phyloP scores from a whole-genome alignment of 2,329 filamentous ascomycete genomes.

The Aciculosporium take region DNA sequence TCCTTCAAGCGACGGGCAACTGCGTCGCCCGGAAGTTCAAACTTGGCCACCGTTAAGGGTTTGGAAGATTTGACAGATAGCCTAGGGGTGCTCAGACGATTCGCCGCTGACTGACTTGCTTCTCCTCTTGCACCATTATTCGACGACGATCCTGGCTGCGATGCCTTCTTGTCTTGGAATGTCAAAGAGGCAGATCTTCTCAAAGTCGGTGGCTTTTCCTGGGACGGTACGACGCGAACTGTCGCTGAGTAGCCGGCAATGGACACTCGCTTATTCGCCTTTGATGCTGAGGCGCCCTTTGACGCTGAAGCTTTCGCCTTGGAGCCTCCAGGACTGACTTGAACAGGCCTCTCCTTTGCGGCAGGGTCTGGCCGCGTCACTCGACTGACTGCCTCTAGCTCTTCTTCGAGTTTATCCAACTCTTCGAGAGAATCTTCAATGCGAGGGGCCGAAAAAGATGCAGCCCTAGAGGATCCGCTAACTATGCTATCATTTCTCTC shows the following conservation, averaged over 20 bases:
- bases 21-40: conserved; percentile 50
- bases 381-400: conserved; percentile 39
- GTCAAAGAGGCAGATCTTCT: conserved; percentile 29
- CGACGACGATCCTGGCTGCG: conserved; percentile 6
- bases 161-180: conserved; percentile 16
- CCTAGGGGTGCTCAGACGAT: conserved; percentile 21
- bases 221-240: conserved; percentile 26
- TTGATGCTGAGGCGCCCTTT: conserved; percentile 2
- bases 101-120: conserved; percentile 8
- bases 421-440: conserved; percentile 53
- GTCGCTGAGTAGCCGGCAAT: conserved; percentile 23
- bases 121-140: conserved; percentile 7
- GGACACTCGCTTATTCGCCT: conserved; percentile 14
- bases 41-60: conserved; percentile 37
- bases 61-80: conserved; percentile 37
- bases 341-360: conserved; percentile 7
- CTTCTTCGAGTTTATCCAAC: conserved; percentile 46
- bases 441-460: conserved; percentile 26
- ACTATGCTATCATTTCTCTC: conserved; percentile 21
- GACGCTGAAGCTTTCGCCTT: conserved; percentile 8
- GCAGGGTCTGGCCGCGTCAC: conserved; percentile 21
- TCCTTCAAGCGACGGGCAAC: conserved; percentile 43
- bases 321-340: background rate
- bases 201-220: conserved; percentile 22
- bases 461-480: conserved; percentile 17